phyloP scores from a whole-genome alignment of 2,329 filamentous ascomycete species.

The Sporothrix brasiliensis region DNA sequence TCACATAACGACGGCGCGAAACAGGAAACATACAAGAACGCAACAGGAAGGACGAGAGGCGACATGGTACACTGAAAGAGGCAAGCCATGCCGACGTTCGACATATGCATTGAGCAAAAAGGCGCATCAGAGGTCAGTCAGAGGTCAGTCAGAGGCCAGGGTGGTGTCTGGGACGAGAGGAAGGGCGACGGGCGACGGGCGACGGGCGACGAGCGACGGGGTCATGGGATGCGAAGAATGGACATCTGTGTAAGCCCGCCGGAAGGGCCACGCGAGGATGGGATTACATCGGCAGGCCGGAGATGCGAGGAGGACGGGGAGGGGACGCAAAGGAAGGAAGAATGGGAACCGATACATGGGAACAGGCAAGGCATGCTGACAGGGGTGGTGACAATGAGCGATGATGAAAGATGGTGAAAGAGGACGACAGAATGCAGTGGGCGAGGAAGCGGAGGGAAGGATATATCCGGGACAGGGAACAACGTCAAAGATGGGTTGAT shows the following conservation, averaged over 20 bases:
- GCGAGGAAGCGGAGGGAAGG: not conserved
- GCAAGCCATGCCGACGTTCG: not conserved
- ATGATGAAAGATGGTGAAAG: not conserved
- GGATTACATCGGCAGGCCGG: not conserved
- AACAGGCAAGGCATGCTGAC: not conserved
- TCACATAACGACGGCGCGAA: not conserved
- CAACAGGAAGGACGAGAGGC: too few relatives aligned
- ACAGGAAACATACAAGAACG: not conserved
- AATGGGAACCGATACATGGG: not conserved
- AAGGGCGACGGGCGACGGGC: not conserved
- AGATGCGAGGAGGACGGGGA: not conserved
- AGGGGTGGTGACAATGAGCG: not conserved
- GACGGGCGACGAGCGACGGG: too few relatives aligned
- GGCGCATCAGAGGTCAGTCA: not conserved
- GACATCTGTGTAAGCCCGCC: not conserved
- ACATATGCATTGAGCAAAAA: conserved; percentile 5
- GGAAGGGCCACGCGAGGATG: not conserved
- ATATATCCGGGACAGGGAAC: not conserved
- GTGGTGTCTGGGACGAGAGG: not conserved
- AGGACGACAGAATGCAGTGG: not conserved
- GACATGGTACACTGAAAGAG: not conserved
- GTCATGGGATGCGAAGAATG: not conserved
- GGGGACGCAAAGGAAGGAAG: not conserved
- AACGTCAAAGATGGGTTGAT: not conserved
- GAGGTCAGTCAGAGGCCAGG: too few relatives aligned